These are phyloP conservation scores for Diaporthe helianthi DNA, from an alignment of 2,329 filamentous ascomycete species.

Conservation along the genomic window DNA sequence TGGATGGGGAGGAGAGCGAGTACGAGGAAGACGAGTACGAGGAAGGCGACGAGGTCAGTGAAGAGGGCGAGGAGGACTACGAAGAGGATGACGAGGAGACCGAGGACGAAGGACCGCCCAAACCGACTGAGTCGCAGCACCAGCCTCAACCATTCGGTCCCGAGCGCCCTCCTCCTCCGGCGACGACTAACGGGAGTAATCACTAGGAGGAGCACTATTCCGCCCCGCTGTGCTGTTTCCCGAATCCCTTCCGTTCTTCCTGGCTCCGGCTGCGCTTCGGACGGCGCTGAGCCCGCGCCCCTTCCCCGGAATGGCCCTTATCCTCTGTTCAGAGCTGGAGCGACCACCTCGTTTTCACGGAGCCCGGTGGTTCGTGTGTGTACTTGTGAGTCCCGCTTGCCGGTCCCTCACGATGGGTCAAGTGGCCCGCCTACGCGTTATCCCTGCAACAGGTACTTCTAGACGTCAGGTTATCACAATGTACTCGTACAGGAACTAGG, in stretches of 20 bases:
- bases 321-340: constrained; percentile 21
- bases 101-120: constrained; percentile 46
- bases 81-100: constrained; percentile 45
- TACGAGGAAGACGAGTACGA: constrained; percentile 70
- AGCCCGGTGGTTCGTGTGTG: constrained; percentile 7
- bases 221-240: constrained; percentile 23
- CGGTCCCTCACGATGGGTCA: constrained; percentile 10
- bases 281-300: constrained; percentile 14
- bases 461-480: constrained; percentile 6
- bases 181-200: constrained; percentile 51
- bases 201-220: constrained; percentile 39
- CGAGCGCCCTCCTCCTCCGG: constrained; percentile 53
- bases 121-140: constrained; percentile 41
- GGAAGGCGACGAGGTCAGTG: constrained; percentile 67
- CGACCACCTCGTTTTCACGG: not conserved
- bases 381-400: constrained; percentile 22
- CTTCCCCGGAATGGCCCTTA: not conserved
- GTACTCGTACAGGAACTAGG: constrained; percentile 1
- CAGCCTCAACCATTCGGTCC: constrained; percentile 54
- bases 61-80: constrained; percentile 68
- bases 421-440: constrained; percentile 12
- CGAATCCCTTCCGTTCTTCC: not conserved
- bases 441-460: not conserved
- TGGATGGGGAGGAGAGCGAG: constrained; percentile 66
- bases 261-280: not conserved